These are phyloP conservation scores for Leptomonas pyrrhocoris DNA, from an alignment of 208 protist species.

Conservation along the genomic window DNA sequence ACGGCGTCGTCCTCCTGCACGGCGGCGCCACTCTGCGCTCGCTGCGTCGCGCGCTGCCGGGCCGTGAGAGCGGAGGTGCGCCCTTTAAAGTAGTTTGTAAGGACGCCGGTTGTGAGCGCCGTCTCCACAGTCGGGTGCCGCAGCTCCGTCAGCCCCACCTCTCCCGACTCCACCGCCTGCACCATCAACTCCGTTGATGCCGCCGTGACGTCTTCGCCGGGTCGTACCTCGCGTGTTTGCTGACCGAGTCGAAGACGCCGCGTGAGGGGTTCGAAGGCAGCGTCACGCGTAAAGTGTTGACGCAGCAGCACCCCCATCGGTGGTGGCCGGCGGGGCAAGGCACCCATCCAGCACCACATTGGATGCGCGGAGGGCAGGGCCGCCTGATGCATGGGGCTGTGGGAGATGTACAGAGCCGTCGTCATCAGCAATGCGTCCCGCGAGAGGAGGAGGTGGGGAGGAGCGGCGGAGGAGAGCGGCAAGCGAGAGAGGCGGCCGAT, in stretches of 20 bases:
- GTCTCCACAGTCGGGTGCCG: slow-evolving; percentile 53
- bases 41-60: slow-evolving; percentile 59
- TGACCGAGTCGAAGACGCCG: slow-evolving; percentile 51
- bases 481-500: slow-evolving; percentile 20
- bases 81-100: slow-evolving; percentile 58
- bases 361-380: slow-evolving; percentile 17
- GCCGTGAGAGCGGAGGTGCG: slow-evolving; percentile 47
- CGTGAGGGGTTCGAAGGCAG: slow-evolving; percentile 45
- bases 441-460: slow-evolving; percentile 37
- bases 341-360: slow-evolving; percentile 44
- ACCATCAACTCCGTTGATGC: slow-evolving; percentile 57
- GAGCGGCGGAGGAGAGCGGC: slow-evolving; percentile 11
- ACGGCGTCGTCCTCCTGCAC: slow-evolving; percentile 36
- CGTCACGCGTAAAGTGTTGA: slow-evolving; percentile 18
- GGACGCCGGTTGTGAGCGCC: slow-evolving; percentile 47
- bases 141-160: slow-evolving; percentile 44
- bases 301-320: slow-evolving; percentile 59
- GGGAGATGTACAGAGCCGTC: slow-evolving; percentile 52
- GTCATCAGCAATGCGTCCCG: slow-evolving; percentile 73
- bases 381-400: slow-evolving; percentile 22
- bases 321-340: slow-evolving; percentile 58
- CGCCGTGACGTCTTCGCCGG: slow-evolving; percentile 21
- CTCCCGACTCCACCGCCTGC: slow-evolving; percentile 45
- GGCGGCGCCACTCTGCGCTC: slow-evolving; percentile 21
- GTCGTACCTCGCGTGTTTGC: slow-evolving; percentile 28